Conservation (phyloP, 768 basidiomycete species). For the Suillus spraguei region DNA sequence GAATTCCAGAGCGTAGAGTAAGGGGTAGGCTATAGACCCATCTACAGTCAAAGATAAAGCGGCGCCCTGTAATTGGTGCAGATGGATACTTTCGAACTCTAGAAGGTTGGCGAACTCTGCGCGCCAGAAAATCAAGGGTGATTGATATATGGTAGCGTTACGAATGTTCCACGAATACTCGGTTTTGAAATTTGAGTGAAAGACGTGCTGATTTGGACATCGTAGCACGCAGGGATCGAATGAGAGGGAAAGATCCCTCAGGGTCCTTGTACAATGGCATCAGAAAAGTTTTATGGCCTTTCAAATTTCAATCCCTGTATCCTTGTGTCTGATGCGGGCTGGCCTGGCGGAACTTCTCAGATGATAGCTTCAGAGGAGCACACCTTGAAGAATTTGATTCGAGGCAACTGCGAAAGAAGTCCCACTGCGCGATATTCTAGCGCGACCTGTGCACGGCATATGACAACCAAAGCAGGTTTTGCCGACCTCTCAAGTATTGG, state of each 20-base stretch:
- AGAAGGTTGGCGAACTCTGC: neutral
- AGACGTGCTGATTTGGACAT: neutral
- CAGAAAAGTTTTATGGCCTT: neutral
- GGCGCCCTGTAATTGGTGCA: neutral
- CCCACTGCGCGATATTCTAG: neutral
- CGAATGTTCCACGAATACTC: too few species aligned
- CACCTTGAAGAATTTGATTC: constrained; percentile 23
- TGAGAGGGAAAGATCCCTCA: neutral
- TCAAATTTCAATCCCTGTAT: neutral
- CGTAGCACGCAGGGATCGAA: neutral
- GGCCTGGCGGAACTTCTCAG: constrained; percentile 17
- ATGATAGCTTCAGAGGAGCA: constrained; percentile 18
- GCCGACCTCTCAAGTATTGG: constrained; percentile 49
- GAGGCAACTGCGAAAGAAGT: constrained; percentile 33
- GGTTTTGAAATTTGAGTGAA: too few species aligned
- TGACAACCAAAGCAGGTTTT: constrained; percentile 18
- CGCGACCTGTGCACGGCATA: too few species aligned
- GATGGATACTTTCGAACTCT: neutral
- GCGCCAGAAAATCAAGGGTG: neutral
- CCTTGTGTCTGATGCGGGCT: constrained; percentile 22
- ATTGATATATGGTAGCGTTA: too few species aligned
- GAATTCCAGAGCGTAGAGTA: neutral
- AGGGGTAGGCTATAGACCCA: neutral
- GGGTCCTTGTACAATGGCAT: neutral
- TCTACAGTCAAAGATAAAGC: neutral